These are phyloP conservation scores for Kodamaea jinghongensis DNA, from an alignment of 805 yeast genomes.

Conservation along the genomic window DNA sequence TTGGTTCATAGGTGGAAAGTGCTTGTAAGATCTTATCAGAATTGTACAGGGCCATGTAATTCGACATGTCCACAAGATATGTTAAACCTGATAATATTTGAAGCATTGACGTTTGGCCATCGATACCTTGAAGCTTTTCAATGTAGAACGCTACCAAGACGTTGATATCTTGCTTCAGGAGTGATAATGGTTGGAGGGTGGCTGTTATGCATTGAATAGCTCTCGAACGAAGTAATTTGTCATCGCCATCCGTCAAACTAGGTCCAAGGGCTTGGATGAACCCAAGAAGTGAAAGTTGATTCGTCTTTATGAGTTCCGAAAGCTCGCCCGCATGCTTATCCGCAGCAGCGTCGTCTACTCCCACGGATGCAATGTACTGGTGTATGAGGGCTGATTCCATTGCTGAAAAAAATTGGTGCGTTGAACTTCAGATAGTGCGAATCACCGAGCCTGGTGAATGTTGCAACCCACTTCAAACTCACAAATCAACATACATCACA, in stretches of 20 bases:
- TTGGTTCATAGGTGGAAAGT: slow-evolving; percentile 46
- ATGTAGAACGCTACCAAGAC: slow-evolving; percentile 57
- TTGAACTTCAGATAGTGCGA: too few species aligned
- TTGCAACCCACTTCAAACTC: too few species aligned
- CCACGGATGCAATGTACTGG: slow-evolving; percentile 36
- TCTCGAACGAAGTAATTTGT: slow-evolving; percentile 48
- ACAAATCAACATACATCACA: too few species aligned
- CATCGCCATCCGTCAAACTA: slow-evolving; percentile 54
- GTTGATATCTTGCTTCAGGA: slow-evolving; percentile 45
- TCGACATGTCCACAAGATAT: slow-evolving; percentile 51
- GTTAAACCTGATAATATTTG: slow-evolving; percentile 55
- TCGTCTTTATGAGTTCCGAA: slow-evolving; percentile 19
- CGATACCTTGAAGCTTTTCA: slow-evolving; percentile 48
- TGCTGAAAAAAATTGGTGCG: not conserved
- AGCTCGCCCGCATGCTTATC: slow-evolving; percentile 20
- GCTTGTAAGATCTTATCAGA: slow-evolving; percentile 8
- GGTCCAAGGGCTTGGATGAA: slow-evolving; percentile 61
- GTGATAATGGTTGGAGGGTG: slow-evolving; percentile 25
- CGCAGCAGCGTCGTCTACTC: slow-evolving; percentile 22
- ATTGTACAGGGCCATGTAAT: slow-evolving; percentile 33
- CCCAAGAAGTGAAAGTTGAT: slow-evolving; percentile 42
- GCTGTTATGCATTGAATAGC: slow-evolving; percentile 41
- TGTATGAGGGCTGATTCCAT: slow-evolving; percentile 23
- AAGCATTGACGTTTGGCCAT: slow-evolving; percentile 54
- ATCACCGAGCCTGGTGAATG: too few species aligned